Evolutionary conservation across 176 grass and related monocot species (phyloP).

Genomic region (Rhynchospora tenuis): DNA sequence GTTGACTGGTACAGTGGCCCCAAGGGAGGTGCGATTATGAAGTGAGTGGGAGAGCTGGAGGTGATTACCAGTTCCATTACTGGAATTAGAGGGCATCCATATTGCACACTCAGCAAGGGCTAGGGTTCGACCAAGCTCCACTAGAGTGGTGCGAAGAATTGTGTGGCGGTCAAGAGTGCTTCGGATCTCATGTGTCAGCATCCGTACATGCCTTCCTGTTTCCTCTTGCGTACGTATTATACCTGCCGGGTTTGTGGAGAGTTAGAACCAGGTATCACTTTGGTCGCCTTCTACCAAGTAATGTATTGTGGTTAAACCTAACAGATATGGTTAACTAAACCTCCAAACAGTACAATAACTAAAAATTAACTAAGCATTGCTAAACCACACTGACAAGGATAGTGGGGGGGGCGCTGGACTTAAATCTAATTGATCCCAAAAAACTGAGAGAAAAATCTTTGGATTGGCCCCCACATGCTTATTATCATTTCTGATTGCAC

Average conservation of each 20-base stretch:
- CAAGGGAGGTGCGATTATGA: constrained; percentile 21
- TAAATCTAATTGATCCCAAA: background rate
- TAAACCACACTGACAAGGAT: background rate
- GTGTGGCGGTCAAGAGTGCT: constrained; percentile 84
- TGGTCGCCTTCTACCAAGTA: background rate
- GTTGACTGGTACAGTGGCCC: constrained; percentile 21
- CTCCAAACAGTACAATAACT: background rate
- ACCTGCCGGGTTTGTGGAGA: background rate
- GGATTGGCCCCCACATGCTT: background rate
- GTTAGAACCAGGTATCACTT: background rate
- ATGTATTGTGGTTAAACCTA: background rate
- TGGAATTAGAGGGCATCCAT: constrained; percentile 67
- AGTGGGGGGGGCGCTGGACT: background rate
- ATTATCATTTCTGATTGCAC: background rate
- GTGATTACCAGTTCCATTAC: constrained; percentile 18
- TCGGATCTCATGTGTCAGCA: constrained; percentile 92
- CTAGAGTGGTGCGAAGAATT: constrained; percentile 74
- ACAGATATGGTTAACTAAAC: background rate
- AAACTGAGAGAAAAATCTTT: background rate
- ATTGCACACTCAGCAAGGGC: constrained; percentile 65
- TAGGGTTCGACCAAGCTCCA: constrained; percentile 67
- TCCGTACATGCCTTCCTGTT: constrained; percentile 70
- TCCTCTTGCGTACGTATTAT: constrained; percentile 70
- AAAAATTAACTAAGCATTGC: background rate
- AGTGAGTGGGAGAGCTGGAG: constrained; percentile 39